Base-by-base conservation (phyloP, 2,329 filamentous ascomycete genomes). In the Trichocomaceae sp. region DNA sequence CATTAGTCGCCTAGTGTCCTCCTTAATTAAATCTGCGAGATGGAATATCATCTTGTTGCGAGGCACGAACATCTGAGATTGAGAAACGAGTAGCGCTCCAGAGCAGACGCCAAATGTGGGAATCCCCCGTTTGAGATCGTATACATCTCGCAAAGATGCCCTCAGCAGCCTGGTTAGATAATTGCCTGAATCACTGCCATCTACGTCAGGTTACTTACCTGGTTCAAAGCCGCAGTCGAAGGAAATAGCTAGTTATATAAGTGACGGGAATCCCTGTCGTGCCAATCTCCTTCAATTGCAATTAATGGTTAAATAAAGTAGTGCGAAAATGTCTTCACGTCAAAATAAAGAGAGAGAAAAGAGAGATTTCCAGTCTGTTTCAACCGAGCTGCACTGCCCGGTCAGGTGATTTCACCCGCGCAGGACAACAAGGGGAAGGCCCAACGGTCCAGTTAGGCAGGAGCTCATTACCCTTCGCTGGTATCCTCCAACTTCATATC, bases 401-500 rank as follows among this genome's bases (percentile, higher is more conserved):
- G 39, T 41, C 39, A 41, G 39, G 39, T 41, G 39, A 41, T 20
- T 19, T n/a, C 29, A 33, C 7, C 12, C 29, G 29, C 6, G 29
- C 29, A 33, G 6, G 29, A 26, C 23, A 26, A 26, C n/a, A n/a
- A 26, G 29, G 3, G 12, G 29, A 33, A 33, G 29, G 39, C 39
- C 39, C 10, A 15, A 17, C 39, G 17, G 39, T 41, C n/a, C 20
- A 2, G 5, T 52, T 20, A 52, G 44, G 50, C 45, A 52, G 50
- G 50, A 39, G 31, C 31, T 17, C 26, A 29, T 33, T 8, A 13
- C 19, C 10, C 19, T 17, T 15, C 3, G 8, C 10, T 35, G 31
- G 12, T 15, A 15, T 35, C 52, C 19, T 55, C 17, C 52, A 57
- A 20, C 31, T 58, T 31, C 31, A 56, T 22, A 10, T 52, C 50